Conservation (phyloP, 306 rosid species). For the Dryas alaskensis region DNA sequence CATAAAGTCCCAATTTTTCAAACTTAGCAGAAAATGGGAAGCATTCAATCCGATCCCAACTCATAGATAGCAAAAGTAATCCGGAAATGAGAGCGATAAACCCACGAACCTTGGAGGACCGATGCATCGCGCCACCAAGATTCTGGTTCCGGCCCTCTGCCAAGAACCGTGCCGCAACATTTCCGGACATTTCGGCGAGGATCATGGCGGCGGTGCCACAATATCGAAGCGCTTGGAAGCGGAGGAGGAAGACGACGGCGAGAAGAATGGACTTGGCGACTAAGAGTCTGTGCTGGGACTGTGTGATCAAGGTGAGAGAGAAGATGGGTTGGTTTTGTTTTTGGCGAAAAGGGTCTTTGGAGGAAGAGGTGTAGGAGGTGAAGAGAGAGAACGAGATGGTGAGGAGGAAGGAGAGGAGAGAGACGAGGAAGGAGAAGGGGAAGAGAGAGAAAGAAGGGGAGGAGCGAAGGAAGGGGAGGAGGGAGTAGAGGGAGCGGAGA, state of each 20-base stretch:
- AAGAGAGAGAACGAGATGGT: constrained; percentile 43
- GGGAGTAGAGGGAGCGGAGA: constrained; percentile 66
- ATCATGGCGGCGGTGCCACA: constrained; percentile 92
- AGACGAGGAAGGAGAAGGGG: constrained; percentile 62
- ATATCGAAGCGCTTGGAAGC: constrained; percentile 79
- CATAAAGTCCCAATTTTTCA: constrained; percentile 34
- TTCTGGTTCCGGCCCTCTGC: constrained; percentile 29
- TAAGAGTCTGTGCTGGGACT: constrained; percentile 44
- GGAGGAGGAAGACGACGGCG: constrained; percentile 67
- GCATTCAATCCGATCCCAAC: constrained; percentile 81
- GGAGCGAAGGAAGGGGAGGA: constrained; percentile 76
- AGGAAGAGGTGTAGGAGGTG: constrained; percentile 24
- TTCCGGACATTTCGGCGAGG: constrained; percentile 75
- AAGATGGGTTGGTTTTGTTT: constrained; percentile 39
- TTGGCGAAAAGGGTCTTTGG: constrained; percentile 42
- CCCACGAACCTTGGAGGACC: constrained; percentile 54
- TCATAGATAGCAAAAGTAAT: constrained; percentile 55
- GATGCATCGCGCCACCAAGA: constrained; percentile 14
- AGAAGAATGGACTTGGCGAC: constrained; percentile 58
- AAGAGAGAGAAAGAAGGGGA: constrained; percentile 77
- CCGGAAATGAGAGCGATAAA: constrained; percentile 51
- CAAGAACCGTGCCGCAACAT: constrained; percentile 44
- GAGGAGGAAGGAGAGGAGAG: constrained; percentile 49
- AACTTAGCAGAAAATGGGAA: constrained; percentile 57
- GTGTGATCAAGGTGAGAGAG: constrained; percentile 38